Evolutionary conservation across 345 rosid species (phyloP).

Genomic region (Lepidium africanum): DNA sequence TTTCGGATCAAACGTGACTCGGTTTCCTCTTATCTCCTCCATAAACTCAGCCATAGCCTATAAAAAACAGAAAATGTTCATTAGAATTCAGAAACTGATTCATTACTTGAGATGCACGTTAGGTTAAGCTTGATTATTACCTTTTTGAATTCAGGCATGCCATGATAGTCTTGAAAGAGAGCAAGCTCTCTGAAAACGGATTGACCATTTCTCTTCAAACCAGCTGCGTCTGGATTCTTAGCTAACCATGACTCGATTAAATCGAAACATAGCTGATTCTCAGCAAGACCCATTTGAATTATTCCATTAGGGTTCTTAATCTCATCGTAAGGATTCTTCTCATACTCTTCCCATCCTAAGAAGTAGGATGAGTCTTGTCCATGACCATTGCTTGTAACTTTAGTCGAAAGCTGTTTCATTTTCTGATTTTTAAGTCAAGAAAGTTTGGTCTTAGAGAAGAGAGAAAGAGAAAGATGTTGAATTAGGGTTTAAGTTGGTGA

Average conservation of each 20-base stretch:
- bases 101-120: not conserved
- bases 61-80: not conserved
- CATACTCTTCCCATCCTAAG: slow-evolving; percentile 76
- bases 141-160: slow-evolving; percentile 61
- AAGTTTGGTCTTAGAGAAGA: not conserved
- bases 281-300: slow-evolving; percentile 85
- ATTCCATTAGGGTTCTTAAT: slow-evolving; percentile 60
- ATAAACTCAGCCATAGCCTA: slow-evolving; percentile 76
- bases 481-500: slow-evolving; percentile 15
- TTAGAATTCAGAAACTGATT: not conserved
- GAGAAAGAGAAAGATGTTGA: not conserved
- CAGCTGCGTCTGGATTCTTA: slow-evolving; percentile 57
- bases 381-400: slow-evolving; percentile 60
- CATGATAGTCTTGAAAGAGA: slow-evolving; percentile 81
- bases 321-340: slow-evolving; percentile 67
- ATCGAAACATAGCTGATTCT: slow-evolving; percentile 75
- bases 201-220: slow-evolving; percentile 50
- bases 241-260: slow-evolving; percentile 63
- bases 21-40: slow-evolving; percentile 77
- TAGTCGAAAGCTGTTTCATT: slow-evolving; percentile 56
- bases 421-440: not conserved
- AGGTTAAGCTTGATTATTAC: slow-evolving; percentile 22
- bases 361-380: slow-evolving; percentile 84
- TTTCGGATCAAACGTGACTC: slow-evolving; percentile 51
- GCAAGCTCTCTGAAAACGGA: slow-evolving; percentile 75